Evolutionary conservation across 805 yeast species (phyloP).

Genomic region (Tetrapisispora nanseiensis): DNA sequence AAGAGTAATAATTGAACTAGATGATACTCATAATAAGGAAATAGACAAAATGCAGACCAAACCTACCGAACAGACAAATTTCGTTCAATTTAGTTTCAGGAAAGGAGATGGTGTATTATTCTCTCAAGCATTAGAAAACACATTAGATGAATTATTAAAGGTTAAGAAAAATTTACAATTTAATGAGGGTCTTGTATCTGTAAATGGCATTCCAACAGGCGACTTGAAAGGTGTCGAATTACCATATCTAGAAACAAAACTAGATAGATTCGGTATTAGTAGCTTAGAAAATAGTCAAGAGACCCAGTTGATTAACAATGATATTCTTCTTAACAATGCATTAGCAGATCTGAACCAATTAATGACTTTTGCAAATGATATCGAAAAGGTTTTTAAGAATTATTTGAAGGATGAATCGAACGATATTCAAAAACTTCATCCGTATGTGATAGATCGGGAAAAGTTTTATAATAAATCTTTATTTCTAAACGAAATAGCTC

Average conservation of each 20-base stretch:
- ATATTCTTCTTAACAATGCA: conserved; percentile 53
- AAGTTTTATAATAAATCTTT: conserved; percentile 31
- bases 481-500: conserved; percentile 59
- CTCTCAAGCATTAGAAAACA: conserved; percentile 35
- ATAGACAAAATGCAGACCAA: not conserved
- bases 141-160: conserved; percentile 47
- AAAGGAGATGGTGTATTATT: conserved; percentile 54
- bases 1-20: conserved; percentile 25
- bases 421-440: conserved; percentile 7
- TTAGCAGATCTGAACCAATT: conserved; percentile 67
- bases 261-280: conserved; percentile 52
- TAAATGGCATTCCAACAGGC: conserved; percentile 23
- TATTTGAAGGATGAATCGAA: conserved; percentile 16
- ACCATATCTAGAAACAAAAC: conserved; percentile 17
- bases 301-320: conserved; percentile 45
- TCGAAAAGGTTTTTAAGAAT: conserved; percentile 43
- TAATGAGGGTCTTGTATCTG: conserved; percentile 26
- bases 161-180: conserved; percentile 19
- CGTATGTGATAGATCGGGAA: conserved; percentile 27
- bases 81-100: conserved; percentile 66
- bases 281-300: conserved; percentile 54
- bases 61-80: conserved; percentile 15
- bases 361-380: conserved; percentile 69
- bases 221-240: conserved; percentile 2
- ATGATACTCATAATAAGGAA: conserved; percentile 6